Evolutionary conservation across 192 early-diverging fungal species (phyloP), one percentile per base, ranked within the genome.

Genomic region (Coemansia furcata): DNA sequence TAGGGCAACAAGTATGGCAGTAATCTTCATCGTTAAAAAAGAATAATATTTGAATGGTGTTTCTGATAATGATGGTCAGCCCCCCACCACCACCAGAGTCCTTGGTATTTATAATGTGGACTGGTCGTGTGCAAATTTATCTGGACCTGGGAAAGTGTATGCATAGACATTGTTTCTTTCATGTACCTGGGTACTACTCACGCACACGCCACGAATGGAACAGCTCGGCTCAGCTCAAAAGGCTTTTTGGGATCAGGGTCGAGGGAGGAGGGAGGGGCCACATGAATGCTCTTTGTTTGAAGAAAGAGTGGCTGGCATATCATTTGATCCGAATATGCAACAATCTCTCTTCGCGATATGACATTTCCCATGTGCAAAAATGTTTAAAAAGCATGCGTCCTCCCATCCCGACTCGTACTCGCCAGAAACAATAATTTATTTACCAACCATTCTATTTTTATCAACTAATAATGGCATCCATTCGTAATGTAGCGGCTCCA

Each of bases 401-500:
- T 8, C 8, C n/a, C 47, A 50, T 26, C 21, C 47, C 10, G 42
- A 17, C 23, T 26, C 23, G 23, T 26, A 26, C 23, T 26, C 23
- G 23, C 23, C 23, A 26, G 23, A 26, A 26, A 26, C 23, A 26
- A 26, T 26, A 26, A 23, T 15, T 14, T n/a, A 10, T 61, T 21
- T 21, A 37, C 7, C 21, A 40, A 46, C 38, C 30, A 29, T 17
- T 21, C 36, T 62, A 17, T 32, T 38, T 52, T 2, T 36, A 21
- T 23, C 21, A 5, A 12, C 11, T 40, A n/a, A 52, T 12, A 46
- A 71, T 73, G 71, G 29, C 68, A 23, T 74, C 68, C 2, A 61
- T 80, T 23, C 67, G 77, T 15, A 80, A 80, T 43, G 68, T 80
- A 3, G 77, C 77, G 4, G 77, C 77, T 17, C 78, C 78, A 2